Percentiles rank a stretch among this genome's conserved stretches.
Conservation (phyloP, 495 filamentous ascomycete genomes). For the Penicillium steckii region DNA sequence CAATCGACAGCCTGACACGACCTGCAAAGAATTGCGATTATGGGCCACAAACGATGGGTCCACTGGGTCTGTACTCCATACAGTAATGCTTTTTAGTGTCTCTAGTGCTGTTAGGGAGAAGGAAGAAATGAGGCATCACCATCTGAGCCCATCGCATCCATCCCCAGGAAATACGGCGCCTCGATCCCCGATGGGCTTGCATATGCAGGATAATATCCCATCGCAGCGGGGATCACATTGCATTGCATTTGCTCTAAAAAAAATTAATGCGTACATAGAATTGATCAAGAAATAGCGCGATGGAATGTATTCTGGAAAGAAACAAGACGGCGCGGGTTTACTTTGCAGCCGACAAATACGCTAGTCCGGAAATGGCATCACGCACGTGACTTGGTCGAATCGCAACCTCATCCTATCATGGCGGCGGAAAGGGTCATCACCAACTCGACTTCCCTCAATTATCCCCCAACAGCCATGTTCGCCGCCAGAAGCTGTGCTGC, state of each 20-base stretch:
- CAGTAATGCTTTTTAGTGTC: too few relatives aligned
- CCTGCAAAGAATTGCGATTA: not conserved
- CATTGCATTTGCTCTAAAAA: not conserved
- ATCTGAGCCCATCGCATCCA: constrained; percentile 5
- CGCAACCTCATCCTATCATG: constrained; percentile 32
- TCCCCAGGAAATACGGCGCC: not conserved
- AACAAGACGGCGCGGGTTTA: not conserved
- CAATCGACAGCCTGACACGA: constrained; percentile 30
- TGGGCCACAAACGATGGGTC: constrained; percentile 23
- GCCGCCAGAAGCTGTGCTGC: constrained; percentile 43
- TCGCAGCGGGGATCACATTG: not conserved
- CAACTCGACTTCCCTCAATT: constrained; percentile 31
- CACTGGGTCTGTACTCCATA: not conserved
- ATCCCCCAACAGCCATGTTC: constrained; percentile 41
- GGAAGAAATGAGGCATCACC: constrained; percentile 9
- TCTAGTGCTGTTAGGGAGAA: not conserved
- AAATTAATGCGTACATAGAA: not conserved
- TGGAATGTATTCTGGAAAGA: not conserved
- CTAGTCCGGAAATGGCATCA: constrained; percentile 17
- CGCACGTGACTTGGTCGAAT: constrained; percentile 24
- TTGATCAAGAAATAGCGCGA: not conserved
- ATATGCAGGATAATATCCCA: constrained; percentile 6
- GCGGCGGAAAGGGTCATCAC: constrained; percentile 28
- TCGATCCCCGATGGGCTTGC: not conserved
- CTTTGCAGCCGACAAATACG: constrained; percentile 1